Conservation (phyloP, 495 filamentous ascomycete species). For the Bacidia gigantensis region DNA sequence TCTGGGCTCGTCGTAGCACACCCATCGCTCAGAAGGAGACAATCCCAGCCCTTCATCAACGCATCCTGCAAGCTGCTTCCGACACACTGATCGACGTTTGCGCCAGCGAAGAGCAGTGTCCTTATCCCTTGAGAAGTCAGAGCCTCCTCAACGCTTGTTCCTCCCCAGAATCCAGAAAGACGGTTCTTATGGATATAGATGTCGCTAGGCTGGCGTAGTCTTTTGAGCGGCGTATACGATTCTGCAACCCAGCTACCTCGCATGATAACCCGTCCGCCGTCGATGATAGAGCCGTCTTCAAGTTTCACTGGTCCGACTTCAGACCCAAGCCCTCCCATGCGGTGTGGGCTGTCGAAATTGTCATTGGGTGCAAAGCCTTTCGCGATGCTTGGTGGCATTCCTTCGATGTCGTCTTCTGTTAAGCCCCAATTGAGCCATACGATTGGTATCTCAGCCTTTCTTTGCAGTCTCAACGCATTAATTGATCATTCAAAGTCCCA, state of each 20-base stretch:
- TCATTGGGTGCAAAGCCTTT: constrained; percentile 34
- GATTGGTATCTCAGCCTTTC: constrained; percentile 34
- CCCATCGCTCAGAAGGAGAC: constrained; percentile 39
- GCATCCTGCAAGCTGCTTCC: constrained; percentile 39
- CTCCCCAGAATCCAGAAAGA: constrained; percentile 41
- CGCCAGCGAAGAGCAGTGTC: constrained; percentile 41
- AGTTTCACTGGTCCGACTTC: constrained; percentile 28
- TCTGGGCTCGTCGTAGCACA: constrained; percentile 35
- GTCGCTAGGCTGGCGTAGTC: constrained; percentile 28
- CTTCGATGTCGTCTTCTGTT: constrained; percentile 34
- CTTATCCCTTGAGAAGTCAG: constrained; percentile 29
- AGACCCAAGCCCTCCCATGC: constrained; percentile 30
- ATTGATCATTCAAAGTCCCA: too few species aligned
- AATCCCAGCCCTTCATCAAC: constrained; percentile 41
- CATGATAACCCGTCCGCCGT: constrained; percentile 37
- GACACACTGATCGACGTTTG: constrained; percentile 50
- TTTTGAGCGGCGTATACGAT: constrained; percentile 33
- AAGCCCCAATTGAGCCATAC: constrained; percentile 52
- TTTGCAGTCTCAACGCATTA: too few species aligned
- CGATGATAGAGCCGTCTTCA: constrained; percentile 24
- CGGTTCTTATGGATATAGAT: constrained; percentile 43
- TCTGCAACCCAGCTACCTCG: constrained; percentile 40
- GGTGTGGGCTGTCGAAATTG: constrained; percentile 11
- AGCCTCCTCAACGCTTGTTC: constrained; percentile 20
- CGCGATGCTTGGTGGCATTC: constrained; percentile 35